phyloP scores from a whole-genome alignment of 2,329 filamentous ascomycete genomes.

The Microcyclospora pomicola region DNA sequence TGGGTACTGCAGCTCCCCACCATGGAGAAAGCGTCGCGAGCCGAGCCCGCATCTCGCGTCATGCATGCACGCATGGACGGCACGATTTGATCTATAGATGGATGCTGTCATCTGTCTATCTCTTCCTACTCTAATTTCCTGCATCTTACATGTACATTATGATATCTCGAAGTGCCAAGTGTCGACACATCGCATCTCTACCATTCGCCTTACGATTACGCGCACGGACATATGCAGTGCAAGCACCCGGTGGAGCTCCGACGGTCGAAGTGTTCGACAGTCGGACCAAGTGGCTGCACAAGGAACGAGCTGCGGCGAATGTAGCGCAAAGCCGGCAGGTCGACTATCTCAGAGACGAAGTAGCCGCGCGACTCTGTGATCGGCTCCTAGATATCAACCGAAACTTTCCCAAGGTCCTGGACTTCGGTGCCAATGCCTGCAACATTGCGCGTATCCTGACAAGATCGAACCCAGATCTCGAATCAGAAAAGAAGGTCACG shows the following conservation, averaged over 20 bases:
- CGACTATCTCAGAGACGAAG: constrained; percentile 89
- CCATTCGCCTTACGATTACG: not conserved
- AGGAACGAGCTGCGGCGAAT: constrained; percentile 66
- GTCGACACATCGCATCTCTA: not conserved
- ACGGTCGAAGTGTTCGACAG: constrained; percentile 85
- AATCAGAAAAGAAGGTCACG: constrained; percentile 44
- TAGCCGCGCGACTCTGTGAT: constrained; percentile 72
- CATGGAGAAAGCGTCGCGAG: too few relatives aligned
- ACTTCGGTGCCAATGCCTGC: constrained; percentile 90
- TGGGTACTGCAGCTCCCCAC: too few relatives aligned
- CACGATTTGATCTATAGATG: too few relatives aligned
- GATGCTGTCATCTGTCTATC: too few relatives aligned
- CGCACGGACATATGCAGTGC: constrained; percentile 52
- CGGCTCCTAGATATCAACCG: constrained; percentile 87
- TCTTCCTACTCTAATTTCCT: too few relatives aligned
- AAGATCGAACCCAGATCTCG: constrained; percentile 45
- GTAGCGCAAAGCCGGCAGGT: constrained; percentile 60
- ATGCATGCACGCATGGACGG: too few relatives aligned
- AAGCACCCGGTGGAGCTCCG: constrained; percentile 55
- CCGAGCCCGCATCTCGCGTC: too few relatives aligned
- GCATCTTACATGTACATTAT: too few relatives aligned
- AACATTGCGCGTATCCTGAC: constrained; percentile 78
- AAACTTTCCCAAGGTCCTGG: constrained; percentile 67
- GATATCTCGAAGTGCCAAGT: too few relatives aligned
- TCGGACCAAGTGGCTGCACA: constrained; percentile 76